Conservation (phyloP, 495 filamentous ascomycete species). For the Cercophora scortea region DNA sequence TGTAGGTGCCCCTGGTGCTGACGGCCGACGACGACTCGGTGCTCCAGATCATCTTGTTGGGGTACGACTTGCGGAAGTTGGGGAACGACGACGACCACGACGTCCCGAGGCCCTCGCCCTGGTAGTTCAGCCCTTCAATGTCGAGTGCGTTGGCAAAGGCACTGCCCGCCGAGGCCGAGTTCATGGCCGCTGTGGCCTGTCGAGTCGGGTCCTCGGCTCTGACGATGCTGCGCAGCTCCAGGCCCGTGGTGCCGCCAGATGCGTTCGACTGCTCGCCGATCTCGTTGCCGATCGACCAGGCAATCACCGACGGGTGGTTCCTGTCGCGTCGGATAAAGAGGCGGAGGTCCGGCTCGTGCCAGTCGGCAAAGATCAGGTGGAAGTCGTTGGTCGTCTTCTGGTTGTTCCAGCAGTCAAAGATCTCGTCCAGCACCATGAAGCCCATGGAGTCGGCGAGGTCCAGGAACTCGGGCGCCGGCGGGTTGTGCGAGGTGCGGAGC, state of each 20-base stretch:
- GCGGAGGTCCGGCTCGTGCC: constrained; percentile 41
- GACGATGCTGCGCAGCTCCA: constrained; percentile 26
- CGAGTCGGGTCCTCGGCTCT: constrained; percentile 34
- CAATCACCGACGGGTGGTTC: constrained; percentile 44
- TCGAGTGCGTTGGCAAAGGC: constrained; percentile 30
- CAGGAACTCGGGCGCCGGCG: constrained; percentile 45
- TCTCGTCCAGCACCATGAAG: constrained; percentile 48
- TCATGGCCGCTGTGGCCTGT: constrained; percentile 31
- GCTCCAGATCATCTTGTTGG: constrained; percentile 37
- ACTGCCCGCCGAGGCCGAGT: constrained; percentile 22
- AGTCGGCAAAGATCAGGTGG: constrained; percentile 38
- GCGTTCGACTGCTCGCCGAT: constrained; percentile 29
- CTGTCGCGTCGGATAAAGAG: constrained; percentile 39
- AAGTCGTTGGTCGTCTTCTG: constrained; percentile 39
- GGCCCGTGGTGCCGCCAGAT: constrained; percentile 18
- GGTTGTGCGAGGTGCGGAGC: constrained; percentile 43
- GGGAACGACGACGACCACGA: constrained; percentile 15
- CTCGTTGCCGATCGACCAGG: constrained; percentile 44
- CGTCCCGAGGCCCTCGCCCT: constrained; percentile 36
- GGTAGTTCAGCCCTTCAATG: constrained; percentile 42
- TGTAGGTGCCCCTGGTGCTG: constrained; percentile 39
- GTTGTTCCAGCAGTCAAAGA: constrained; percentile 38
- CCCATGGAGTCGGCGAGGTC: constrained; percentile 50
- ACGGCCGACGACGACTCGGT: constrained; percentile 35
- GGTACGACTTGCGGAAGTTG: constrained; percentile 30